Evolutionary conservation across 192 early-diverging fungal species (phyloP).

Genomic region (Dissophora globulifera): DNA sequence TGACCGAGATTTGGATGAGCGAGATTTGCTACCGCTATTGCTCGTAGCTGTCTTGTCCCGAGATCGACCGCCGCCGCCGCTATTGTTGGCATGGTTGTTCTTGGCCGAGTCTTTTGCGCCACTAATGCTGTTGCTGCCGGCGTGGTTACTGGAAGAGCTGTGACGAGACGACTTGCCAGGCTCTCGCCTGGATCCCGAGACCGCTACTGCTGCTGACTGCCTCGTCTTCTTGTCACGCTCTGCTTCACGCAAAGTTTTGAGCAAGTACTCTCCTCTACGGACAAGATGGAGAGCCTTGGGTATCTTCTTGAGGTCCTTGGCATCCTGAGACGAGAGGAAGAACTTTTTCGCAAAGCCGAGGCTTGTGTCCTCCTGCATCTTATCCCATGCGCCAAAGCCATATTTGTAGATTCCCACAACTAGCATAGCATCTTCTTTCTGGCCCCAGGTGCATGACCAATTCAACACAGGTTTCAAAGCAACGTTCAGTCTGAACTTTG

Average conservation of each 20-base stretch:
- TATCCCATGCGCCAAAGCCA: constrained; percentile 93
- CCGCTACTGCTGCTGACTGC: constrained; percentile 24
- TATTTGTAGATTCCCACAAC: constrained; percentile 93
- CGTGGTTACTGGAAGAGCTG: constrained; percentile 3
- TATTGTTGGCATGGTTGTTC: constrained; percentile 1
- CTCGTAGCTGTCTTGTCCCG: neutral
- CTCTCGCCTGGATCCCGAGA: constrained; percentile 31
- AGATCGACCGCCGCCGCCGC: neutral
- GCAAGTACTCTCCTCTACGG: constrained; percentile 89
- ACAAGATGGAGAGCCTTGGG: constrained; percentile 90
- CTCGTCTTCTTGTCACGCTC: constrained; percentile 57
- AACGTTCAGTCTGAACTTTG: constrained; percentile 82
- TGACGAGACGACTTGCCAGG: constrained; percentile 32
- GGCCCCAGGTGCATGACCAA: constrained; percentile 90
- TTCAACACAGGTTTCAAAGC: constrained; percentile 84
- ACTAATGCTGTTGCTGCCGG: neutral
- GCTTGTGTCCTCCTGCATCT: constrained; percentile 81
- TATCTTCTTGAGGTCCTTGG: constrained; percentile 62
- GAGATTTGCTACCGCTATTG: constrained; percentile 22
- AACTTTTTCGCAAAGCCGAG: constrained; percentile 91
- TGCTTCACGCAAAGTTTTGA: constrained; percentile 83
- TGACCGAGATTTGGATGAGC: constrained; percentile 15
- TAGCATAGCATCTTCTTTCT: constrained; percentile 95
- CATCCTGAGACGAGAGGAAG: constrained; percentile 68
- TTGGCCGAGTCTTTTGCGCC: constrained; percentile 4